These are phyloP conservation scores for Suaeda aralocaspica DNA, from an alignment of 148 eudicot species.

Conservation along the genomic window DNA sequence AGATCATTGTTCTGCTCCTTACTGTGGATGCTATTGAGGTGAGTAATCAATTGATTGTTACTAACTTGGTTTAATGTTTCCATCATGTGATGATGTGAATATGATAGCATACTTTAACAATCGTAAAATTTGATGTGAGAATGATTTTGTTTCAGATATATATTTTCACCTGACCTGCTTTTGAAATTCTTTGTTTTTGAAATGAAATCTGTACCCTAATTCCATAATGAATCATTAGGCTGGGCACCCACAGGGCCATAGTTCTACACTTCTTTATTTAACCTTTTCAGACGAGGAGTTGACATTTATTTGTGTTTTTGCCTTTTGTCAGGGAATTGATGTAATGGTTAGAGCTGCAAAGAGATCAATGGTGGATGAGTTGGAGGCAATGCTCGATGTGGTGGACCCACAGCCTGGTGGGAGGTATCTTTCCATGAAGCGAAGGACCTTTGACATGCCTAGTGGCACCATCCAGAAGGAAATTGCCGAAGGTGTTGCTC, in stretches of 20 bases:
- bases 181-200: too few species aligned
- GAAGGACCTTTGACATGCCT: slow-evolving; percentile 97
- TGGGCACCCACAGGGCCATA: too few species aligned
- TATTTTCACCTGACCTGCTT: neutral
- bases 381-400: slow-evolving; percentile 97
- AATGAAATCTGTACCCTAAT: too few species aligned
- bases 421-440: slow-evolving; percentile 49
- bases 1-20: slow-evolving; percentile 80
- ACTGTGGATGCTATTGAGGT: slow-evolving; percentile 97
- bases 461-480: slow-evolving; percentile 66
- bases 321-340: slow-evolving; percentile 68
- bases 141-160: neutral
- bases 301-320: neutral
- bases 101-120: neutral
- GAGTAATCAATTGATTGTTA: neutral
- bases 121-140: neutral
- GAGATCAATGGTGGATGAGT: slow-evolving; percentile 89
- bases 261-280: too few species aligned
- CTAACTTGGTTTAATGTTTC: neutral
- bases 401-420: slow-evolving; percentile 83
- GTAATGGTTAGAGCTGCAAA: slow-evolving; percentile 84
- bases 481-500: slow-evolving; percentile 85
- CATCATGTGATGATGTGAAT: neutral
- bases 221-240: neutral
- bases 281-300: neutral